Percentiles rank a stretch among this genome's conserved stretches.
These are phyloP conservation scores for Fistulifera solaris DNA, from an alignment of 108 stramenopile genomes.

Conservation along the genomic window DNA sequence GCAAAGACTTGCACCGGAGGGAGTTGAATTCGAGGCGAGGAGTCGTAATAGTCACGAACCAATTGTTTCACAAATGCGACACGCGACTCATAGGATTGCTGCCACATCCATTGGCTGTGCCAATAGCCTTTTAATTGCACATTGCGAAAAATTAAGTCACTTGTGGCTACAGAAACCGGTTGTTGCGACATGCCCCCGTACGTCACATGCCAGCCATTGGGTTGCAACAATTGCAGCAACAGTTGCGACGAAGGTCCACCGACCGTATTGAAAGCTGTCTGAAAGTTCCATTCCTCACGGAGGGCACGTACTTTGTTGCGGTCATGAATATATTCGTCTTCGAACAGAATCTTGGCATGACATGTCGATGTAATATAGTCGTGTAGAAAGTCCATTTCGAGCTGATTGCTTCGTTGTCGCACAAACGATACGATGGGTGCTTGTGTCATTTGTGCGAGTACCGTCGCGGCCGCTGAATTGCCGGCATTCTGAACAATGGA, in stretches of 20 bases:
- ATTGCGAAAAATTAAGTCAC: constrained; percentile 36
- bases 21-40: too few species aligned
- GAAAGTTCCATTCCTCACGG: constrained; percentile 1
- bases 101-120: constrained; percentile 46
- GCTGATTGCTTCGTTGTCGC: constrained; percentile 12
- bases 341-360: constrained; percentile 17
- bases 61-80: too few species aligned
- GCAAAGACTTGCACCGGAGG: too few species aligned
- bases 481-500: constrained; percentile 44
- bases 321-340: constrained; percentile 20
- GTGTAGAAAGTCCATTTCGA: constrained; percentile 18
- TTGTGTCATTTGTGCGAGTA: constrained; percentile 32
- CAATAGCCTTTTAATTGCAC: constrained; percentile 30
- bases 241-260: constrained; percentile 28
- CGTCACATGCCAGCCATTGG: constrained; percentile 30
- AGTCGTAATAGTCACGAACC: too few species aligned
- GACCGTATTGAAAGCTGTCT: constrained; percentile 35
- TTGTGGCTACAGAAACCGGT: constrained; percentile 24
- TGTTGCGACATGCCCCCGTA: constrained; percentile 49
- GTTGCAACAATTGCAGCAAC: constrained; percentile 17
- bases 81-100: constrained; percentile 1
- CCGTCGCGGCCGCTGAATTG: constrained; percentile 36
- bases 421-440: constrained; percentile 27
- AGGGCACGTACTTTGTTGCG: constrained; percentile 1
- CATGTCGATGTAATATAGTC: constrained; percentile 2